These are phyloP conservation scores for Coleophoma eucalyptorum DNA, from an alignment of 2,329 filamentous ascomycete species.

Conservation along the genomic window DNA sequence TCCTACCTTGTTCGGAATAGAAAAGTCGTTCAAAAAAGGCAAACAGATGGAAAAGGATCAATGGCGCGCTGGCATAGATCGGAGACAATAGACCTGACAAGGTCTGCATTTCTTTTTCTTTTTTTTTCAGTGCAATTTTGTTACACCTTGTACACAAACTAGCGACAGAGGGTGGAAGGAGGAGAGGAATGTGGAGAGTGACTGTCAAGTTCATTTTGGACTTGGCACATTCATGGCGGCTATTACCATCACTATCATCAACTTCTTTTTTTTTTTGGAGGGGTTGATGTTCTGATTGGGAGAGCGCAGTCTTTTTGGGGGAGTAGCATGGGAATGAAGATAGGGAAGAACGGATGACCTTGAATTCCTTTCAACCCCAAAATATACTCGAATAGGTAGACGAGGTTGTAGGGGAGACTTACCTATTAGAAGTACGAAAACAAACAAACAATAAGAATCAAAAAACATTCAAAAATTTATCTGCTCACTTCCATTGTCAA, in stretches of 20 bases:
- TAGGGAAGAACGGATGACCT: background rate
- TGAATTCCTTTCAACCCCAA: too few relatives aligned
- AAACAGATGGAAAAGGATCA: background rate
- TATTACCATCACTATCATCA: conserved; percentile 17
- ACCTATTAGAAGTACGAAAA: too few relatives aligned
- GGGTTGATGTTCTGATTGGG: conserved; percentile 14
- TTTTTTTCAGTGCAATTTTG: background rate
- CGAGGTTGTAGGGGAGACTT: too few relatives aligned
- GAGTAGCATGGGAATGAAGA: background rate
- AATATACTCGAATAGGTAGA: too few relatives aligned
- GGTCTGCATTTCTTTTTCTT: background rate
- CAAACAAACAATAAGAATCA: too few relatives aligned
- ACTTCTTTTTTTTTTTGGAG: background rate
- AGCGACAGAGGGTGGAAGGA: background rate
- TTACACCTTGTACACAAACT: background rate
- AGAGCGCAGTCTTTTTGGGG: conserved; percentile 25
- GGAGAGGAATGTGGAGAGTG: background rate
- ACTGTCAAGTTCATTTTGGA: too few relatives aligned
- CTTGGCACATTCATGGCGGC: conserved; percentile 16
- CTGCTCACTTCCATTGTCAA: too few relatives aligned
- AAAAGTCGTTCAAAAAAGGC: background rate
- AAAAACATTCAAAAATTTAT: too few relatives aligned
- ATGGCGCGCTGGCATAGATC: background rate
- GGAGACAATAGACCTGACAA: background rate
- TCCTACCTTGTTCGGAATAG: background rate